Evolutionary conservation across 2,329 filamentous ascomycete genomes (phyloP), one percentile per base, ranked within the genome.

Genomic region (Trichoderma pleuroti): DNA sequence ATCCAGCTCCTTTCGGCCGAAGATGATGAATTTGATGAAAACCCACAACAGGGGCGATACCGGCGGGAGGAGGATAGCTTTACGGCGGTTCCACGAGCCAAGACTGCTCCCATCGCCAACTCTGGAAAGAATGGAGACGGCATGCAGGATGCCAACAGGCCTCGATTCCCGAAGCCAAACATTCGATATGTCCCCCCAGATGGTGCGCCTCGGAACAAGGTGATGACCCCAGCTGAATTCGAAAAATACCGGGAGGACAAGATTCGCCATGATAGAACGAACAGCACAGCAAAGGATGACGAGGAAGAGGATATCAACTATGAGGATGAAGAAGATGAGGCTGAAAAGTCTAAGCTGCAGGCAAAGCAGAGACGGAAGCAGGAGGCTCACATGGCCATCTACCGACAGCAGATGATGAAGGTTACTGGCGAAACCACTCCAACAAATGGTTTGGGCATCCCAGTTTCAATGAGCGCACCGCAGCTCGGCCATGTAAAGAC

Each of bases 391-490:
- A 91, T 97, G 84, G 87, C 93, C 1, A 91, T 97, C 2, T 97
- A 97, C 80, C 89, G 94, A 71, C 94, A 97, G 79, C 92, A 96
- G 81, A 97, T 97, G 94, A 97, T 95, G 92, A 97, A 97, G 81
- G 92, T 96, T 34, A 97, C 93, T 1, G 94, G 94, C 61, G 93
- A 95, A 75, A 82, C 89, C 26, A 80, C 85, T 14, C 71, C 85
- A 16, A 77, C 82, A 12, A 80, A 85, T 30, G 87, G 89, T n/a
- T 85, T 88, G 16, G 82, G 83, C 63, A 80, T 90, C 72, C 84
- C 86, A 21, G 82, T 86, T 39, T 88, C 88, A 5, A 84, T 86
- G 76, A 92, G 90, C 78, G 87, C 88, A 5, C 89, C 91, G 1
- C 90, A 90, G 73, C 79, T 92, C 24, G 78, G 77, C 70, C 77